Base-by-base conservation (phyloP, 1,284 basidiomycete genomes). In the Cryptococcus sp. region DNA sequence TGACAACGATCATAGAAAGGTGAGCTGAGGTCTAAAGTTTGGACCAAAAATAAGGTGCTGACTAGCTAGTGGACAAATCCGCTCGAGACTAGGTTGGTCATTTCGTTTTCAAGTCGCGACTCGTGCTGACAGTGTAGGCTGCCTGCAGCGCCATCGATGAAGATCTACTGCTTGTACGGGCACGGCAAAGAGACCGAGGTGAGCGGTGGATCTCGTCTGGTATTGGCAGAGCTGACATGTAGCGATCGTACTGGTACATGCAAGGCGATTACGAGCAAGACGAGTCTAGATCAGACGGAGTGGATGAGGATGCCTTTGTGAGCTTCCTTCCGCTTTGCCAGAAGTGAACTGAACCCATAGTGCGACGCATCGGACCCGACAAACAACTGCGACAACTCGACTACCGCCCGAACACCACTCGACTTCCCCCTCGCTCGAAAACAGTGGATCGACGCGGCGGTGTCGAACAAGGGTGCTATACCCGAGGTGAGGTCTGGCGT, bases 41-140 rank as follows among this genome's bases (percentile, higher is more conserved):
- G n/a, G n/a, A n/a, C n/a, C n/a, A n/a, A n/a, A n/a, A n/a, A n/a
- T n/a, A n/a, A n/a, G n/a, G n/a, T n/a, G n/a, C n/a, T n/a, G n/a
- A n/a, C n/a, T n/a, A n/a, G n/a, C n/a, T n/a, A 92, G 74, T 98
- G 94, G 93, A 79, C 84, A n/a, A 98, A 98, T 70, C 94, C 94
- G 9, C 78, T 97, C 5, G 94, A 98, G 73, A 79, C 86, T 19
- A 81, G 82, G 85, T 85, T 40, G 11, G 14, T 9, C 28, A 14
- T 31, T 31, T 14, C 28, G 28, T 7, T 31, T 7, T 31, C 14
- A 14, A 24, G n/a, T n/a, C 50, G 28, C n/a, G n/a, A n/a, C n/a
- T n/a, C n/a, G n/a, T n/a, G n/a, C n/a, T n/a, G n/a, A n/a, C n/a
- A 39, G 21, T 5, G 4, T 54, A 87, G 85, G 62, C 75, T 91